Conservation (phyloP, 306 rosid genomes). For the Trifolium repens region DNA sequence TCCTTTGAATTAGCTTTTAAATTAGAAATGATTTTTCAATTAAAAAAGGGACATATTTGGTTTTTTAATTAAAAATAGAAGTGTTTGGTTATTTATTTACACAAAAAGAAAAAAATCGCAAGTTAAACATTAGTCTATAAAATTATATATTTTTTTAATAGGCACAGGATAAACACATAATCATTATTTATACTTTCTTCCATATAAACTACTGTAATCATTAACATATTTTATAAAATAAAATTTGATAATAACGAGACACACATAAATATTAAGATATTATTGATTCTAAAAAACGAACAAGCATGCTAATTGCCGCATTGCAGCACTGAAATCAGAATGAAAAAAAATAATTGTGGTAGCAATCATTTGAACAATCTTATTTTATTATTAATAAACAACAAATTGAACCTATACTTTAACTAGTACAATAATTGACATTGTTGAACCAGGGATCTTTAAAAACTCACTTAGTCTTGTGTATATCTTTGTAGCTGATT, state of each 20-base stretch:
- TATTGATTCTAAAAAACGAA: neutral
- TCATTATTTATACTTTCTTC: neutral
- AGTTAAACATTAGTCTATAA: neutral
- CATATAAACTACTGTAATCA: neutral
- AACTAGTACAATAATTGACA: neutral
- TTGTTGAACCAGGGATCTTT: neutral
- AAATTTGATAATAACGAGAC: neutral
- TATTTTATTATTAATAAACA: too few relatives aligned
- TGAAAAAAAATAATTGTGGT: neutral
- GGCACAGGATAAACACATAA: neutral
- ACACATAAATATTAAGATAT: neutral
- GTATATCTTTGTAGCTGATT: too few relatives aligned
- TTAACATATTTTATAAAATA: neutral
- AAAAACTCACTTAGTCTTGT: neutral
- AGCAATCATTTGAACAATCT: neutral
- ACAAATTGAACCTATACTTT: neutral
- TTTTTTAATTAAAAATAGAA: neutral
- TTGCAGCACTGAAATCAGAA: neutral
- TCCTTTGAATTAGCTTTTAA: neutral
- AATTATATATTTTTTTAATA: neutral
- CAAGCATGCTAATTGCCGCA: neutral
- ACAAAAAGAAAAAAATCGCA: too few relatives aligned
- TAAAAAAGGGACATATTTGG: neutral
- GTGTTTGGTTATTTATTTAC: too few relatives aligned
- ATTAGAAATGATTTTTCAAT: neutral